Base-by-base conservation (phyloP, 495 filamentous ascomycete genomes). In the Penicillium robsamsonii region DNA sequence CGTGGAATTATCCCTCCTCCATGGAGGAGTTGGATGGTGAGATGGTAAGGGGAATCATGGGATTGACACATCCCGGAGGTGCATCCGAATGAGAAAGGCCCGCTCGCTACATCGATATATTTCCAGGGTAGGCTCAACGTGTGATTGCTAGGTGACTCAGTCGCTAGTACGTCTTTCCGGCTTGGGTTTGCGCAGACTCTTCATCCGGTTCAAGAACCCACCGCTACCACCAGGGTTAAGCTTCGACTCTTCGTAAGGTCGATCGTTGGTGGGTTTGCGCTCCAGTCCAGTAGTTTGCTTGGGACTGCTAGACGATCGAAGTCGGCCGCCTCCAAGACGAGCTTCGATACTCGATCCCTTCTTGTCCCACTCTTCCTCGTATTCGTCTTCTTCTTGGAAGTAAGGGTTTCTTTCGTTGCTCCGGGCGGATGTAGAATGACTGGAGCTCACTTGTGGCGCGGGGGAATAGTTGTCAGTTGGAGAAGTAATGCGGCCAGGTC, bases 151-250 rank as follows among this genome's bases (percentile, higher is more conserved):
- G 13, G 35, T 12, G 15, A 48, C 41, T 58, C 57, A 68, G 30
- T 75, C 68, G 55, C 68, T 74, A 43, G 68, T 67, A 4, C 73
- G 71, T 54, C 79, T 65, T 61, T 76, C 77, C 0, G 78, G 77
- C 46, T 73, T 72, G 3, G 75, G 70, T 60, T 77, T 80, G 76
- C 91, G 90, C 71, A 96, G 74, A 72, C 87, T 91, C 83, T 89
- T 94, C 71, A 97, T 91, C 38, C 92, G 82, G 58, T 83, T 92
- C 55, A 97, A 70, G 59, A 97, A 89, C 3, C 91, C 89, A 13
- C 78, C 75, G 51, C 78, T 74, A 20, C 78, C 81, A 56, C 66
- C 72, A 27, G 72, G 64, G 63, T 78, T 83, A 37, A 65, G 63
- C 56, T 77, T 75, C 20, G 61, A 65, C 9, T 71, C 77, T 53